These are phyloP conservation scores for Zopfia rhizophila DNA, from an alignment of 2,329 filamentous ascomycete genomes.

Conservation along the genomic window DNA sequence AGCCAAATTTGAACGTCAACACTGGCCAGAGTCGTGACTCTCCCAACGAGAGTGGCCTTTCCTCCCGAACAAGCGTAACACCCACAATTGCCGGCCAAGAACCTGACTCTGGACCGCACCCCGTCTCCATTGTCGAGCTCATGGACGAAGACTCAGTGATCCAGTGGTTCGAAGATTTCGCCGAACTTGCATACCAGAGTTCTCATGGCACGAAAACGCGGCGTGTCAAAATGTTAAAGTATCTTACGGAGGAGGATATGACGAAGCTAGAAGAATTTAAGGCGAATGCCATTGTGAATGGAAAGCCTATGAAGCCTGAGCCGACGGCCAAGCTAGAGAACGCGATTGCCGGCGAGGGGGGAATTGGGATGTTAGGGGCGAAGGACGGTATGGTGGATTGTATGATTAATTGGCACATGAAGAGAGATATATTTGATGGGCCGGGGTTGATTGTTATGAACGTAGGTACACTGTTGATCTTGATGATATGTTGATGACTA, in stretches of 20 bases:
- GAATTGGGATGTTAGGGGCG: constrained; percentile 80
- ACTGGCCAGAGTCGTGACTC: constrained; percentile 63
- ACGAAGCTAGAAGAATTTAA: constrained; percentile 39
- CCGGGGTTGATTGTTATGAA: constrained; percentile 99
- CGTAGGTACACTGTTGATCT: constrained; percentile 68
- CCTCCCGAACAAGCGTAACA: constrained; percentile 54
- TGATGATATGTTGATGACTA: neutral
- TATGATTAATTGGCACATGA: constrained; percentile 96
- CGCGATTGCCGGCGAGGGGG: constrained; percentile 68
- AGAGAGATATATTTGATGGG: constrained; percentile 96
- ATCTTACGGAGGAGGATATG: constrained; percentile 65
- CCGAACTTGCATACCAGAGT: constrained; percentile 90
- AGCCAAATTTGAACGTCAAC: constrained; percentile 89
- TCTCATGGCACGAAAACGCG: constrained; percentile 85
- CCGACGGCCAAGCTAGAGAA: constrained; percentile 43
- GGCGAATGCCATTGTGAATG: constrained; percentile 25
- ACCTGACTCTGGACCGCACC: constrained; percentile 63
- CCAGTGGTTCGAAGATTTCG: constrained; percentile 96
- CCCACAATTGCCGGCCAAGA: constrained; percentile 54
- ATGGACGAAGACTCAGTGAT: constrained; percentile 94
- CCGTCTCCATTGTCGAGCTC: constrained; percentile 90
- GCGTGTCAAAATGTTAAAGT: constrained; percentile 88
- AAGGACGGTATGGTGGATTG: constrained; percentile 93
- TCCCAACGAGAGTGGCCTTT: constrained; percentile 50
- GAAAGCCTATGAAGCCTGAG: constrained; percentile 34